phyloP scores from a whole-genome alignment of 768 basidiomycete species.

The Calocybe indica region DNA sequence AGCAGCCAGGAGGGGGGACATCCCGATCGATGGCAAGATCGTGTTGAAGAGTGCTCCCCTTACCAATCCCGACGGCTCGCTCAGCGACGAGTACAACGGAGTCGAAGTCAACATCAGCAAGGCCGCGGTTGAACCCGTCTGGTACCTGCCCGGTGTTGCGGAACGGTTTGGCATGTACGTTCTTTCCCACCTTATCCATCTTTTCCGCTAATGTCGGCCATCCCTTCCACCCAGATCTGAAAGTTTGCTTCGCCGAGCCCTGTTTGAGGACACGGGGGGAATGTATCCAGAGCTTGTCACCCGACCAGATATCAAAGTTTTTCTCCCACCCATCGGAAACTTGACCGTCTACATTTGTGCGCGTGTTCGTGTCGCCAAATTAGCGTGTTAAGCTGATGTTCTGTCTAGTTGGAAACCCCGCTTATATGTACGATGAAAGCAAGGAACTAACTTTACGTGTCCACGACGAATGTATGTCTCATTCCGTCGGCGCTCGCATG shows the following conservation, averaged over 20 bases:
- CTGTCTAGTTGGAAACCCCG: constrained; percentile 71
- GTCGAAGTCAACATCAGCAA: constrained; percentile 88
- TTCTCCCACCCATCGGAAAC: constrained; percentile 91
- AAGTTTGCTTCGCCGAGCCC: constrained; percentile 73
- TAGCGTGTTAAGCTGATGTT: not conserved
- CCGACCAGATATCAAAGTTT: constrained; percentile 91
- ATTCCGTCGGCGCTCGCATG: not conserved
- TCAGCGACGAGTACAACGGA: constrained; percentile 56
- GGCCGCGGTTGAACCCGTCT: constrained; percentile 94
- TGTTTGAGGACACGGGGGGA: constrained; percentile 95
- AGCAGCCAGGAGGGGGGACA: constrained; percentile 60
- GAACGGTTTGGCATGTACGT: constrained; percentile 89
- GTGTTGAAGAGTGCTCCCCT: constrained; percentile 65
- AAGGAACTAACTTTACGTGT: constrained; percentile 85
- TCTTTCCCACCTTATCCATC: not conserved
- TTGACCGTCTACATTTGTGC: constrained; percentile 89
- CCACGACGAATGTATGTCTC: constrained; percentile 80
- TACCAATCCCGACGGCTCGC: constrained; percentile 56
- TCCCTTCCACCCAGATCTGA: constrained; percentile 53
- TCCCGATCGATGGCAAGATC: constrained; percentile 77
- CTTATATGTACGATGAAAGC: constrained; percentile 64
- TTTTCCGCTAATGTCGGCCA: not conserved
- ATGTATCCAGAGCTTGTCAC: constrained; percentile 97
- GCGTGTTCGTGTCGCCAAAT: constrained; percentile 8
- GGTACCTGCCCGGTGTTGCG: constrained; percentile 92